Evolutionary conservation across 345 rosid genomes (phyloP).

Genomic region (Rhodamnia rubescens): DNA sequence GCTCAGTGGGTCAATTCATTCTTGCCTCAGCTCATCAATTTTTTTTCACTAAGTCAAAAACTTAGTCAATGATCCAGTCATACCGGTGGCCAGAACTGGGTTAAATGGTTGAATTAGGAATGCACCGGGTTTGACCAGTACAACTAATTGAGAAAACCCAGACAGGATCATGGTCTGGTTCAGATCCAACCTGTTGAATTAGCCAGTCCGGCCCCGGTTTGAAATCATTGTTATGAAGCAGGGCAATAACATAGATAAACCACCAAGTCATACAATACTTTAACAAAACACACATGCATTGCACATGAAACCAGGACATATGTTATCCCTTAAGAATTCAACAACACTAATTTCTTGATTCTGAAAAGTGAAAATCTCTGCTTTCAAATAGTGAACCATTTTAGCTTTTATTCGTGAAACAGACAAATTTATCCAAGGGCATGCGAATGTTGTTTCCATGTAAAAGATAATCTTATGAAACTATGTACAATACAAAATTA

Average conservation of each 20-base stretch:
- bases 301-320: neutral
- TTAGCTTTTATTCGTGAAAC: neutral
- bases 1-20: no score
- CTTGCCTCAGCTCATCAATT: no score
- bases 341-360: neutral
- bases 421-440: neutral
- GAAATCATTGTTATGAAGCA: neutral
- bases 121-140: neutral
- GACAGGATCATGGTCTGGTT: neutral
- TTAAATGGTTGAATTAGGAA: no score
- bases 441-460: neutral
- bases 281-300: neutral
- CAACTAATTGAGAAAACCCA: neutral
- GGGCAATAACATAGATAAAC: neutral
- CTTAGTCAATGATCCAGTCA: neutral
- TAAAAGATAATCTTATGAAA: neutral
- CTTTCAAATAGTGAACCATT: neutral
- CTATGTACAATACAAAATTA: neutral
- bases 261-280: neutral
- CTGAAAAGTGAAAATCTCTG: neutral
- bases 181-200: neutral
- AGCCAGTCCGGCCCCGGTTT: neutral
- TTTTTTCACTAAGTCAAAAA: neutral
- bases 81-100: no score
- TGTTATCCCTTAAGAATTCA: neutral